Evolutionary conservation across 2,329 filamentous ascomycete species (phyloP), one percentile per base, ranked within the genome.

Genomic region (Cercospora sp.): DNA sequence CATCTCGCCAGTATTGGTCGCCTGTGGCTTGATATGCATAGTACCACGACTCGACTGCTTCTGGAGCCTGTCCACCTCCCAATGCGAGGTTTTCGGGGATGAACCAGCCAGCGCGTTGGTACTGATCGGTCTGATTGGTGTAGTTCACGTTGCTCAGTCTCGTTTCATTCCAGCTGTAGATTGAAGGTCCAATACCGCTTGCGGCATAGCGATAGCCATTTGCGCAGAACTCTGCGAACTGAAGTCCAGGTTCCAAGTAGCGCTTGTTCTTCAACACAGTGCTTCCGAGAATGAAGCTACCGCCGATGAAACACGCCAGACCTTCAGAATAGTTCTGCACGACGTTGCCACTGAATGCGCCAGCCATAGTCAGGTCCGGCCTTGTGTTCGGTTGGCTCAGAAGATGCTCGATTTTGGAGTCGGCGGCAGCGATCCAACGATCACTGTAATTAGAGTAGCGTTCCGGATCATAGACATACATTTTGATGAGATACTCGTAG

Each of bases 401-500:
- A 7, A 97, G 84, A 74, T 93, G 84, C 67, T 85, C 78, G 59
- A 95, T 94, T 5, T 89, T 89, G 6, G 90, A 93, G 73, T 96
- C 89, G 63, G 89, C 91, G 1, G 92, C 92, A 0, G 84, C 76
- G 51, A 92, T 81, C 92, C 92, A 97, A 31, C 78, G 73, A 9
- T 69, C 42, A 18, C 85, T 88, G 80, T 94, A 93, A 2, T 79
- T 69, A 1, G 75, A 79, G 74, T 91, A 96, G 3, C 87, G 84
- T 5, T 78, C 73, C 0, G 87, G 84, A 75, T 94, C 90, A 78
- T 96, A 96, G 64, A 94, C 79, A 74, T 89, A 96, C 91, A 95
- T 94, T 83, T 97, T 97, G 79, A 97, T 90, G 33, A 97, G 86
- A 75, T 96, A 96, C 80, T 96, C 92, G 80, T 96, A 97, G 80